A percentile compares a stretch with the other conserved stretches of the same genome.
Evolutionary conservation across 2,329 filamentous ascomycete genomes (phyloP).

Genomic region (Ophiognomonia clavigignenti-juglandacearum): DNA sequence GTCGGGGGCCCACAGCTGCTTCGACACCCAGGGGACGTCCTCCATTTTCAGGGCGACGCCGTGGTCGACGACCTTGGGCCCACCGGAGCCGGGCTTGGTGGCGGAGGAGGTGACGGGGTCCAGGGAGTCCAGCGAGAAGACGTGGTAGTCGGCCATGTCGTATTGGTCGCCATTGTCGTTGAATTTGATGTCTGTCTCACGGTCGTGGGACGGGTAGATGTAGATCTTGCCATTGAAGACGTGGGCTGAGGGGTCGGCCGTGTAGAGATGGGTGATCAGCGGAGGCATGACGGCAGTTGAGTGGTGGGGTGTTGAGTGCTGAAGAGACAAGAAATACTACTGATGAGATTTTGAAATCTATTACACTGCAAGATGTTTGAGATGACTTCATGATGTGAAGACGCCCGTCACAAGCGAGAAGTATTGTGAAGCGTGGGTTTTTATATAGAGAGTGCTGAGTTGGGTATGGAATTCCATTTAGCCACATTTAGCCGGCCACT

Average conservation of each 20-base stretch:
- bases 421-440: too few relatives aligned
- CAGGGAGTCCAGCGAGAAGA: constrained; percentile 54
- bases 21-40: constrained; percentile 71
- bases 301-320: too few relatives aligned
- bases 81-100: background rate
- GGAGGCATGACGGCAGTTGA: constrained; percentile 41
- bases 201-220: constrained; percentile 78
- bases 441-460: background rate
- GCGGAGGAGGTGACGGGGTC: constrained; percentile 40
- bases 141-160: constrained; percentile 81
- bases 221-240: constrained; percentile 73
- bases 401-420: too few relatives aligned
- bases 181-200: constrained; percentile 64
- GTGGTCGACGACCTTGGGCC: constrained; percentile 61
- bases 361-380: too few relatives aligned
- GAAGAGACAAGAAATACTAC: too few relatives aligned
- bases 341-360: background rate
- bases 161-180: constrained; percentile 86
- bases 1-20: constrained; percentile 79
- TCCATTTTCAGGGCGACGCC: constrained; percentile 61
- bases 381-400: too few relatives aligned
- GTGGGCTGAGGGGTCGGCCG: constrained; percentile 75
- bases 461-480: background rate
- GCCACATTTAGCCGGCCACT: background rate
- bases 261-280: constrained; percentile 71